Evolutionary conservation across 257 asterid genomes (phyloP).

Genomic region (Primulina eburnea): DNA sequence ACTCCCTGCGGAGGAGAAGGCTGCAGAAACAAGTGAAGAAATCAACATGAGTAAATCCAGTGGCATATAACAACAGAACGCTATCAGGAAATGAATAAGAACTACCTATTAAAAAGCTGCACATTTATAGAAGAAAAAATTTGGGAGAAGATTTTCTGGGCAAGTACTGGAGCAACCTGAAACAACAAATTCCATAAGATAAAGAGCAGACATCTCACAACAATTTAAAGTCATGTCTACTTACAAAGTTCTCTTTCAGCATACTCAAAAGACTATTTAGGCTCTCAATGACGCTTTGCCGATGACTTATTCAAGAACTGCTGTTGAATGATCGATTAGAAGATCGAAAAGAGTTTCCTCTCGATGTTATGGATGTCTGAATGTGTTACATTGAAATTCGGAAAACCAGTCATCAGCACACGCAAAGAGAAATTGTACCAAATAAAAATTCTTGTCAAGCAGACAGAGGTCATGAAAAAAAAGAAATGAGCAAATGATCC

Average conservation of each 20-base stretch:
- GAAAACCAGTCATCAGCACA: slow-evolving; percentile 3
- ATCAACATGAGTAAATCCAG: slow-evolving; percentile 1
- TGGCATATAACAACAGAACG: neutral
- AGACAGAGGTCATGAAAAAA: neutral
- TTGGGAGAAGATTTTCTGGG: slow-evolving; percentile 54
- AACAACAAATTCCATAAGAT: slow-evolving; percentile 28
- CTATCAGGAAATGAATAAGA: slow-evolving; percentile 6
- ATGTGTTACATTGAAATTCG: neutral
- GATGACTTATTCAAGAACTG: slow-evolving; percentile 48
- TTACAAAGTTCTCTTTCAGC: slow-evolving; percentile 65
- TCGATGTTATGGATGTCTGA: slow-evolving; percentile 30
- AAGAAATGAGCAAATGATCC: slow-evolving; percentile 5
- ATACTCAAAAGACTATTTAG: slow-evolving; percentile 50
- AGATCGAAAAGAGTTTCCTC: slow-evolving; percentile 13
- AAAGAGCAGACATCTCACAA: slow-evolving; percentile 16
- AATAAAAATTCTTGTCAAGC: neutral
- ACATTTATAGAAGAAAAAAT: slow-evolving; percentile 62
- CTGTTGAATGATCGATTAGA: slow-evolving; percentile 30
- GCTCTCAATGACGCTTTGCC: slow-evolving; percentile 59
- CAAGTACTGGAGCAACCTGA: slow-evolving; percentile 68
- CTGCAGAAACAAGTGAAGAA: slow-evolving; percentile 39
- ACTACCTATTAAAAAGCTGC: slow-evolving; percentile 82
- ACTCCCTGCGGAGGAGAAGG: slow-evolving; percentile 58
- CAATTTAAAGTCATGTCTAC: slow-evolving; percentile 22
- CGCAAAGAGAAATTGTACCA: neutral